Conservation (phyloP, 1,284 basidiomycete species). For the Singerocomus inundabilis region DNA sequence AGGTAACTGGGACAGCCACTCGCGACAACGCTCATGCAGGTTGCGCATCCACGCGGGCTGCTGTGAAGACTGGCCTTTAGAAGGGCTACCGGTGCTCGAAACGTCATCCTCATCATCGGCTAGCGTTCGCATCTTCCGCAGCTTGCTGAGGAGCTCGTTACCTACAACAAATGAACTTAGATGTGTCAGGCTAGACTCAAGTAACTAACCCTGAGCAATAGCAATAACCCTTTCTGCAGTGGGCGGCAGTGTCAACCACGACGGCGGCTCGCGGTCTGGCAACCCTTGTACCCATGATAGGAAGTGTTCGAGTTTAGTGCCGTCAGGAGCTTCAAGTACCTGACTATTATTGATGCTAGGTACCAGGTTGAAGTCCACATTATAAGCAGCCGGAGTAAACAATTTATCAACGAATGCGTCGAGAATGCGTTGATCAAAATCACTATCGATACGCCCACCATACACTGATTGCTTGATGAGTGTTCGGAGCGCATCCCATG, state of each 20-base stretch:
- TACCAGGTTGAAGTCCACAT: constrained; percentile 88
- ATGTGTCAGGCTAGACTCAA: not conserved
- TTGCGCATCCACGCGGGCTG: constrained; percentile 93
- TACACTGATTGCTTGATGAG: constrained; percentile 95
- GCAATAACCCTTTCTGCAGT: constrained; percentile 92
- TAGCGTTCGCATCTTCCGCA: constrained; percentile 90
- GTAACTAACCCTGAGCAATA: constrained; percentile 73
- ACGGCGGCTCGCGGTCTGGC: constrained; percentile 88
- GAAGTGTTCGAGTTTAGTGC: constrained; percentile 89
- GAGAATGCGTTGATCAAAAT: constrained; percentile 89
- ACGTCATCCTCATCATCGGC: constrained; percentile 84
- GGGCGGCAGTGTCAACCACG: constrained; percentile 89
- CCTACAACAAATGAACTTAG: constrained; percentile 46
- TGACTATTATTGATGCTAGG: constrained; percentile 58
- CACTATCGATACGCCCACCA: constrained; percentile 90
- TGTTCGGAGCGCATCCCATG: constrained; percentile 89
- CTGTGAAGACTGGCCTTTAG: constrained; percentile 61
- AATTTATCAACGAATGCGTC: constrained; percentile 89
- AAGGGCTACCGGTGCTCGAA: constrained; percentile 45
- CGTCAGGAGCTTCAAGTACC: constrained; percentile 79
- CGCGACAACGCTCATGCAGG: constrained; percentile 73
- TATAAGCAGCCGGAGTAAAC: constrained; percentile 86
- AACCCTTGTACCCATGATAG: constrained; percentile 82
- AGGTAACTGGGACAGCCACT: constrained; percentile 80
- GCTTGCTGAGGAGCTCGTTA: constrained; percentile 76